Evolutionary conservation across 2,329 filamentous ascomycete genomes (phyloP), one percentile per base, ranked within the genome.

Genomic region (Xylaria sp.): DNA sequence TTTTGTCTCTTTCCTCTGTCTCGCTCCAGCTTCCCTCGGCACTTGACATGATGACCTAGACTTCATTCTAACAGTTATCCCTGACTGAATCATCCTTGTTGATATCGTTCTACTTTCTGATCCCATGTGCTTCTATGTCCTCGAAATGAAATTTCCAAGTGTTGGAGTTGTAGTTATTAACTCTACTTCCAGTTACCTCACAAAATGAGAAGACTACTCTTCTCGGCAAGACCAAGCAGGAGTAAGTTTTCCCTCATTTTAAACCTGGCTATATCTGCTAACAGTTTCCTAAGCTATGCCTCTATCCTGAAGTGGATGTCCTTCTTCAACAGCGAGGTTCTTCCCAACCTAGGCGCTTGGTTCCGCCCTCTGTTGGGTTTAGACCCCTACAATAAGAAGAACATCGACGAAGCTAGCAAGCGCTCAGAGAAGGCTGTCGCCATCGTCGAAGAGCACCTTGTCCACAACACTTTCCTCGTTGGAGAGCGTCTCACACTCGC

Each of bases 141-240:
- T 66, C 51, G 64, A 69, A 70, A 53, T 71, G 68, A 69, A 68
- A 71, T 54, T 44, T 45, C 11, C 42, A 50, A 13, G 71, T 20
- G 47, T 38, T 27, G 55, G 69, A 73, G 74, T 78, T 74, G 76
- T 74, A 74, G 60, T 71, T 63, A 65, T 68, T 73, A 70, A 71
- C 72, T 66, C 61, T 51, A 62, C 44, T 73, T 66, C 68, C 69
- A 98, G 96, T 99, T 81, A 94, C 96, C 78, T 98, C 96, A 76
- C 96, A 99, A 86, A 99, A 99, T 83, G 96, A 98, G 91, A 98
- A 98, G 92, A 99, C 96, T 77, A 96, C 94, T 75, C 94, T 99
- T 74, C 90, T 99, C 77, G 96, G 96, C 80, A 98, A 98, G 91
- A 99, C 94, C 85, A 99, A 99, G 92, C 95, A 99, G 87, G 96